Percentiles rank a stretch among this genome's conserved stretches.
Evolutionary conservation across 1,284 basidiomycete species (phyloP).

Genomic region (Pyrrhoderma lamaoense): DNA sequence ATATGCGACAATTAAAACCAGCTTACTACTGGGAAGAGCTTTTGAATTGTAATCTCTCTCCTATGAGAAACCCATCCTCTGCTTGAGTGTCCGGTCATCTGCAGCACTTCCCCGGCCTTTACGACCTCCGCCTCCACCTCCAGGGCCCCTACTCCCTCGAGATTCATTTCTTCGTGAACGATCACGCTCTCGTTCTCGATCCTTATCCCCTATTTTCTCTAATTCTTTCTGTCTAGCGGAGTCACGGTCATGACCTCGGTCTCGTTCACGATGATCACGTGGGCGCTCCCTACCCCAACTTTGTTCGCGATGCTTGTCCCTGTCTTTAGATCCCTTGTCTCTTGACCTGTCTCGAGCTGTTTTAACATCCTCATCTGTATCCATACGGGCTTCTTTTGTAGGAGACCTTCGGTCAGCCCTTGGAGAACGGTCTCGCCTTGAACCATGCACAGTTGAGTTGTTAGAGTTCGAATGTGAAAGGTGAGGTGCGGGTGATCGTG

Average conservation of each 20-base stretch:
- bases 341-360: conserved; percentile 13
- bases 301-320: conserved; percentile 26
- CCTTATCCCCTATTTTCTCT: conserved; percentile 28
- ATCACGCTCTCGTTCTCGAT: conserved; percentile 23
- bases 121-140: conserved; percentile 27
- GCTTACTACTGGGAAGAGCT: conserved; percentile 6
- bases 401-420: conserved; percentile 11
- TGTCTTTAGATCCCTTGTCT: conserved; percentile 23
- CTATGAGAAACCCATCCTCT: conserved; percentile 61
- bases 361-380: conserved; percentile 14
- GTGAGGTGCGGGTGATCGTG: conserved; percentile 23
- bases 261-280: conserved; percentile 26
- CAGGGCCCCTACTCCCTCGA: conserved; percentile 20
- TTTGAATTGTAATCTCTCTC: not conserved
- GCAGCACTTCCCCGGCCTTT: conserved; percentile 29
- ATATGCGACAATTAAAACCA: conserved; percentile 10
- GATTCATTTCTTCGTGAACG: conserved; percentile 30
- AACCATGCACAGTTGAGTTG: not conserved
- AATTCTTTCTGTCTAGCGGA: conserved; percentile 25
- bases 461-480: conserved; percentile 9
- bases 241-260: conserved; percentile 25
- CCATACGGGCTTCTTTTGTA: conserved; percentile 13
- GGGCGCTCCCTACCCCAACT: conserved; percentile 25
- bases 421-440: conserved; percentile 17
- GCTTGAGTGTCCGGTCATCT: conserved; percentile 69